Conservation (phyloP, 2,329 filamentous ascomycete species). For the Diaporthe capsici region DNA sequence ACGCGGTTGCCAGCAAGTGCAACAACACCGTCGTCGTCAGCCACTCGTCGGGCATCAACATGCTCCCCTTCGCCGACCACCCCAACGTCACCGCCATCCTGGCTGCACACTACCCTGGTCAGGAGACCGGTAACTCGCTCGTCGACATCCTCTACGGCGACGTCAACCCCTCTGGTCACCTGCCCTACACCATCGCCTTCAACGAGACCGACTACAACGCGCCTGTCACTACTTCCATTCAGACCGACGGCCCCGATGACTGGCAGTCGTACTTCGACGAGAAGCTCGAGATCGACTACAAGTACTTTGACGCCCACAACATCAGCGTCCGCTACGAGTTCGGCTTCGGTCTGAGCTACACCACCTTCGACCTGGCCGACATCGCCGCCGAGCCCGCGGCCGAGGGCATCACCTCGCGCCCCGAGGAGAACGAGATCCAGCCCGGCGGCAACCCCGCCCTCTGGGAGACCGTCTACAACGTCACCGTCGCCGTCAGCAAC, state of each 20-base stretch:
- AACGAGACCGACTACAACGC: conserved; percentile 63
- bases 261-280: conserved; percentile 69
- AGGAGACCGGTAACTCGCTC: conserved; percentile 73
- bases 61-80: conserved; percentile 70
- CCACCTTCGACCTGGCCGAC: conserved; percentile 67
- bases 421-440: conserved; percentile 58
- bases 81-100: conserved; percentile 74
- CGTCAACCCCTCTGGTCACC: conserved; percentile 71
- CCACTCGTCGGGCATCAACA: conserved; percentile 73
- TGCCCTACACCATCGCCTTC: conserved; percentile 78
- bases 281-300: conserved; percentile 78
- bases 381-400: conserved; percentile 60
- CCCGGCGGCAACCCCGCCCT: conserved; percentile 69
- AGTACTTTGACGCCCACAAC: conserved; percentile 72
- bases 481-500: conserved; percentile 66
- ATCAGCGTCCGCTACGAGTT: conserved; percentile 75
- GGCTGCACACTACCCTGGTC: conserved; percentile 72
- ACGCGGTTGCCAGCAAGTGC: conserved; percentile 61
- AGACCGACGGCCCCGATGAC: conserved; percentile 55
- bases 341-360: conserved; percentile 73
- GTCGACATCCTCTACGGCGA: conserved; percentile 74
- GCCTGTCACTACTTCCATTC: conserved; percentile 54
- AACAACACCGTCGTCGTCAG: conserved; percentile 67
- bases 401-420: conserved; percentile 58
- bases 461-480: conserved; percentile 65